A percentile compares a stretch with the other conserved stretches of the same genome.
These are phyloP conservation scores for Helenozyma baotianmanensis DNA, from an alignment of 805 yeast species.

Conservation along the genomic window DNA sequence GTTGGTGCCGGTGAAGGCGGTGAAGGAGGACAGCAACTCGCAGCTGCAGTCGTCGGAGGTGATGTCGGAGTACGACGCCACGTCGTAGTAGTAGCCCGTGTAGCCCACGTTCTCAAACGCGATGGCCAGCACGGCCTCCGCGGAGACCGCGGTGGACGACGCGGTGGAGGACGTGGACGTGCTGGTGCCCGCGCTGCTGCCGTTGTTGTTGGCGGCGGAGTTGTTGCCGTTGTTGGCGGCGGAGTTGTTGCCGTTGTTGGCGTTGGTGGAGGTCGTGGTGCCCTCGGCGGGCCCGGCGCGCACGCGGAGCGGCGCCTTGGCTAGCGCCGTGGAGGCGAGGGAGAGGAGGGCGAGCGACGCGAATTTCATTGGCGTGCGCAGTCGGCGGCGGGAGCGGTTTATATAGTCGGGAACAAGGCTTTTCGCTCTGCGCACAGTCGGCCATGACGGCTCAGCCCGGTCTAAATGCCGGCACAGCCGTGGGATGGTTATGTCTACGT, in stretches of 20 bases:
- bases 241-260: background rate
- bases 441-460: too few relatives aligned
- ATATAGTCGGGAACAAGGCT: too few relatives aligned
- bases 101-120: constrained; percentile 55
- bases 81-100: constrained; percentile 48
- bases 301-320: background rate
- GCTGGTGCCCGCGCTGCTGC: background rate
- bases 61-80: constrained; percentile 38
- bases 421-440: too few relatives aligned
- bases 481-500: too few relatives aligned
- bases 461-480: too few relatives aligned
- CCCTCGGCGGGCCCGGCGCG: too few relatives aligned
- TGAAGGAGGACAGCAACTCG: constrained; percentile 30
- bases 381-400: too few relatives aligned
- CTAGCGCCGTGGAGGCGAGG: too few relatives aligned
- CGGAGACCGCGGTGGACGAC: background rate
- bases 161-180: background rate
- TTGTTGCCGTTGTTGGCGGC: background rate
- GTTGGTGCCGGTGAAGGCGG: constrained; percentile 51
- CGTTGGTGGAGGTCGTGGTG: background rate
- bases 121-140: constrained; percentile 26
- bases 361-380: constrained; percentile 1
- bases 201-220: background rate
- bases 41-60: constrained; percentile 46
- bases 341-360: background rate